Evolutionary conservation across 2,329 filamentous ascomycete genomes (phyloP), one percentile per base, ranked within the genome.

Genomic region (Colletotrichum destructivum): DNA sequence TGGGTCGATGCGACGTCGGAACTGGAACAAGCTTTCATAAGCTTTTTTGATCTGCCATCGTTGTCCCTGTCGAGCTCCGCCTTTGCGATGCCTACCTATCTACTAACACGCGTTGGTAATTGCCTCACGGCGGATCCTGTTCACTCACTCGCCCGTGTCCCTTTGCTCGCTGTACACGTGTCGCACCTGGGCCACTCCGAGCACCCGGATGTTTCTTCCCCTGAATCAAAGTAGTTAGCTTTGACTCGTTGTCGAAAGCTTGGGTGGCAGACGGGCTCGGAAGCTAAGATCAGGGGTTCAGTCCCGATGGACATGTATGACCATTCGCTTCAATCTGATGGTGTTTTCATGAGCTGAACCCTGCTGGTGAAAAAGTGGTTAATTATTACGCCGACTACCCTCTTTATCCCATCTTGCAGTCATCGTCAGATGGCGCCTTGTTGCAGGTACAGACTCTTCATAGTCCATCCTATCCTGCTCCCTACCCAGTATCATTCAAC

Each of bases 1-100:
- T 71, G 69, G 69, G 69, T 54, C 59, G 65, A 63, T 60, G 65
- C 69, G 60, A 71, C 69, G 44, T 54, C 68, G 65, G 65, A 63
- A 71, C 55, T 69, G 64, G 69, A 49, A 63, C 69, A 71, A 71
- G 69, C 65, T 69, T 71, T 52, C 23, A 63, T 54, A 62, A 63
- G 65, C 57, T 63, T 71, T 68, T 38, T n/a, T n/a, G 26, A 13
- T 54, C 13, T 31, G 42, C 46, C 38, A 51, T 44, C 18, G 23
- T 18, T 38, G 42, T 49, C 55, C 62, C 44, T 57, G 61, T 51
- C n/a, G 13, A 21, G 44, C 16, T 63, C 69, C 57, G 68, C 57
- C 42, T n/a, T 23, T 52, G 31, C 31, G 31, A 35, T 9, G 8
- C 31, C 31, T 35, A 35, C 31, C 7, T 8, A 35, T 9, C 2